phyloP scores from a whole-genome alignment of 2,329 filamentous ascomycete genomes.

The Nectriaceae sp. region DNA sequence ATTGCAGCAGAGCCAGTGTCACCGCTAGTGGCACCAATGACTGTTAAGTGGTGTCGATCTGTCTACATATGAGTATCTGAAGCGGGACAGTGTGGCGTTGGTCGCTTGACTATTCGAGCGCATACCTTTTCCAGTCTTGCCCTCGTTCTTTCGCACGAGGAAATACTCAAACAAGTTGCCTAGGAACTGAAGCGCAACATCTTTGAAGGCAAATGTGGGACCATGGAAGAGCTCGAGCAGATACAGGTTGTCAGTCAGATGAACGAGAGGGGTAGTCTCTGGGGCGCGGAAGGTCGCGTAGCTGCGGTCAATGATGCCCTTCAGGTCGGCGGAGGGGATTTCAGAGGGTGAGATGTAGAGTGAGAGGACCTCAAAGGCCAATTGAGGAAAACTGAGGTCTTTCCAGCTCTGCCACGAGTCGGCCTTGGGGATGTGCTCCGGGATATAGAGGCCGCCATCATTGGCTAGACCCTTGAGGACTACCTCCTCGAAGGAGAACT shows the following conservation, averaged over 20 bases:
- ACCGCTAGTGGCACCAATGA: constrained; percentile 84
- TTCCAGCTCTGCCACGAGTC: constrained; percentile 72
- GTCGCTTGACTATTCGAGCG: background rate
- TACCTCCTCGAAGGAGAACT: constrained; percentile 84
- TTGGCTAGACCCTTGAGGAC: constrained; percentile 81
- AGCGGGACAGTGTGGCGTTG: background rate
- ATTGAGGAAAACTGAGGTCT: constrained; percentile 74
- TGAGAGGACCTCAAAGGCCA: constrained; percentile 81
- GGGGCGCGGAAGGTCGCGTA: constrained; percentile 86
- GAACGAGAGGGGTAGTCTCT: constrained; percentile 68
- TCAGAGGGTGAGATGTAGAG: constrained; percentile 74
- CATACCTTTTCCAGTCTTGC: constrained; percentile 50
- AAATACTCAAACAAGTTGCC: constrained; percentile 97
- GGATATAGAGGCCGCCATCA: constrained; percentile 86
- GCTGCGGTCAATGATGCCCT: constrained; percentile 75
- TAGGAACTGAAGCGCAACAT: constrained; percentile 82
- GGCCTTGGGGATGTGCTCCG: constrained; percentile 71
- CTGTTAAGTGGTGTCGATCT: constrained; percentile 78
- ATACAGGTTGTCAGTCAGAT: constrained; percentile 67
- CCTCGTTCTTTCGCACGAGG: constrained; percentile 67
- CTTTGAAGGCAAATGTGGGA: constrained; percentile 94
- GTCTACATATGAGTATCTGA: constrained; percentile 29
- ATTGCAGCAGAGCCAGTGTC: constrained; percentile 95
- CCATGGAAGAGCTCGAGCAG: constrained; percentile 91
- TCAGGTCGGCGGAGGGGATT: constrained; percentile 74